A percentile compares a stretch with the other conserved stretches of the same genome.
Evolutionary conservation across 2,329 filamentous ascomycete genomes (phyloP).

Genomic region (Trichoderma koningii): DNA sequence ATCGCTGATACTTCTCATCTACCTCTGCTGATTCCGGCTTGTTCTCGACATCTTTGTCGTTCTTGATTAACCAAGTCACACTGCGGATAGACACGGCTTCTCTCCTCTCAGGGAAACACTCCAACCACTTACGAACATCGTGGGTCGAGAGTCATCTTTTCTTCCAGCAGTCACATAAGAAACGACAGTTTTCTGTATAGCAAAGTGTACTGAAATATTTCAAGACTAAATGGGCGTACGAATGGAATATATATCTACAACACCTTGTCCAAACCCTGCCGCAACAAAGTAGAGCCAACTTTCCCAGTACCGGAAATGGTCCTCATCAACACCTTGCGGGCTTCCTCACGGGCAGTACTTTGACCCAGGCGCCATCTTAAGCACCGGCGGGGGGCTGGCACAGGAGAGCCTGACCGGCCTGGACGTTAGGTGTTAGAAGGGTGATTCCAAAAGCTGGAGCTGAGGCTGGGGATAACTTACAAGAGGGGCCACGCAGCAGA

Average conservation of each 20-base stretch:
- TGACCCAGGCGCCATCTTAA: not conserved
- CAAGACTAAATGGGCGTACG: not conserved
- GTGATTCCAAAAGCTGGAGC: no score
- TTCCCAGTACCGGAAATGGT: not conserved
- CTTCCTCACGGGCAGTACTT: not conserved
- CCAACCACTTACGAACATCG: no score
- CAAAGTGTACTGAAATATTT: not conserved
- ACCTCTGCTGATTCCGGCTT: no score
- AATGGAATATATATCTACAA: not conserved
- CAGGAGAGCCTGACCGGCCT: slow-evolving; percentile 20
- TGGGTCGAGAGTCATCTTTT: no score
- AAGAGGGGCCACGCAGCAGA: slow-evolving; percentile 29
- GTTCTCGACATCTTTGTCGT: no score
- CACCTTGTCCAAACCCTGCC: not conserved
- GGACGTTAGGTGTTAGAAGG: not conserved
- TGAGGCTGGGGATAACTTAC: slow-evolving; percentile 6
- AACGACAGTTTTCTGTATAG: no score
- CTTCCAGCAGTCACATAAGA: no score
- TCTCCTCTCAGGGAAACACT: no score
- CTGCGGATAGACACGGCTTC: no score
- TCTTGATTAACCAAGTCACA: no score
- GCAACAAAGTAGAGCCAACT: not conserved
- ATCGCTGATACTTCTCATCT: no score
- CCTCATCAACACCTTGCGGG: not conserved
- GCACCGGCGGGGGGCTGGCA: not conserved